Base-by-base conservation (phyloP, 2,329 filamentous ascomycete species). In the Ophiocordyceps camponoti-floridani region DNA sequence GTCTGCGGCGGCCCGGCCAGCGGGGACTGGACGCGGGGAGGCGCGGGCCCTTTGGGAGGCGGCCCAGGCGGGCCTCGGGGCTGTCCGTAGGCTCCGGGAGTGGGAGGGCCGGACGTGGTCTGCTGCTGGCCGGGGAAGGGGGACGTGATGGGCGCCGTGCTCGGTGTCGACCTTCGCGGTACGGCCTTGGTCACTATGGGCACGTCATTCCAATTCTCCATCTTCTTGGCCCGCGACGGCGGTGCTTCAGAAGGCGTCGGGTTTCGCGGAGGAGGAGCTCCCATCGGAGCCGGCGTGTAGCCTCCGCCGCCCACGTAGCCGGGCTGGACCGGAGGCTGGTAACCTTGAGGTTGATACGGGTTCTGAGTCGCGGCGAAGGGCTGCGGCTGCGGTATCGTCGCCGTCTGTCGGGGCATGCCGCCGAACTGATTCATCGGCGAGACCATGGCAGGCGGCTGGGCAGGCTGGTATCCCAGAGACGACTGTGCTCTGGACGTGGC, bases 131-230 rank as follows among this genome's bases (percentile, higher is more conserved):
- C 75, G 2, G 77, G 72, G 67, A 91, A 94, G 9, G 86, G 84
- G 16, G 83, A 77, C n/a, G 71, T 76, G 43, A 87, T 77, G 3
- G 82, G 68, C 44, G 77, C 74, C 18, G 77, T 67, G 45, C 71
- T 77, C 2, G 88, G 86, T 1, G 89, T 95, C 41, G 72, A 71
- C 57, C 81, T 77, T 51, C 88, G 78, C 13, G 75, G 73, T n/a
- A 82, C 72, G 45, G 73, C 67, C 66, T 89, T 85, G 41, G 76
- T 72, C 41, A 96, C 83, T 54, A 94, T 74, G 1, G 91, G 91
- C 44, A 93, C 82, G 61, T 98, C 91, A 53, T 98, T 98, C 91
- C 91, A 98, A 53, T 84, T 82, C 27, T 80, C 76, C 50, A 80
- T 79, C 50, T 82, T 81, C 56, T 79, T 80, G 46, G 75, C 68